Base-by-base conservation (phyloP, 2,329 filamentous ascomycete species). In the Pyrenophora graminea region DNA sequence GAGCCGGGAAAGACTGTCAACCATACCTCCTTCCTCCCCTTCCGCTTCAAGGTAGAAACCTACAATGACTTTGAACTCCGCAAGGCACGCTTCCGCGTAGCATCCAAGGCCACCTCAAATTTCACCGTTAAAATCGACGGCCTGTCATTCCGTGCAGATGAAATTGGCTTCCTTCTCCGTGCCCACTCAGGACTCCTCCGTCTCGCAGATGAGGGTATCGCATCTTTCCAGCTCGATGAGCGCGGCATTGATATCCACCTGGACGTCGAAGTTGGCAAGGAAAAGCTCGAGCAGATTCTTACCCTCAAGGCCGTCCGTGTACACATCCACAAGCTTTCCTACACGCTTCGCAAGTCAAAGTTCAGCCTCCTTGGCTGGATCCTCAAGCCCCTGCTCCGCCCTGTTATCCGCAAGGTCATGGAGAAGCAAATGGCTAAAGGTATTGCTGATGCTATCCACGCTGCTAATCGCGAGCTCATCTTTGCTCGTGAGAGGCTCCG, bases 131-230 rank as follows among this genome's bases (percentile, higher is more conserved):
- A 89, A 56, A 76, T 96, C 33, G 87, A 91, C 57, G 93, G 93
- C 0, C 76, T 97, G 7, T 95, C 91, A 0, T 80, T 94, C 46
- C 86, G 88, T 34, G 92, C 92, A 2, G 85, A 93, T 19, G 91
- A 97, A 56, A 80, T 97, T 27, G 93, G 93, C 19, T 97, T 92
- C 76, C 95, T 92, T 85, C 77, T 97, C 27, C 88, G 89, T 8
- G 81, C 89, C 0, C 92, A 94, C 69, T 85, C 85, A 12, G 86
- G 90, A 2, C 71, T 95, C 2, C 78, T 96, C 41, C 85, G 85
- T 19, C 80, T 96, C 25, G 83, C 85, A 2, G 91, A 96, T 64
- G 83, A 91, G 70, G 93, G 93, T 3, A 89, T 97, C 40, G 90
- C 89, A 4, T 90, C 88, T 25, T 91, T 97, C 73, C 84, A 85